These are phyloP conservation scores for Cladophialophora immunda DNA, from an alignment of 2,329 filamentous ascomycete genomes.

Conservation along the genomic window DNA sequence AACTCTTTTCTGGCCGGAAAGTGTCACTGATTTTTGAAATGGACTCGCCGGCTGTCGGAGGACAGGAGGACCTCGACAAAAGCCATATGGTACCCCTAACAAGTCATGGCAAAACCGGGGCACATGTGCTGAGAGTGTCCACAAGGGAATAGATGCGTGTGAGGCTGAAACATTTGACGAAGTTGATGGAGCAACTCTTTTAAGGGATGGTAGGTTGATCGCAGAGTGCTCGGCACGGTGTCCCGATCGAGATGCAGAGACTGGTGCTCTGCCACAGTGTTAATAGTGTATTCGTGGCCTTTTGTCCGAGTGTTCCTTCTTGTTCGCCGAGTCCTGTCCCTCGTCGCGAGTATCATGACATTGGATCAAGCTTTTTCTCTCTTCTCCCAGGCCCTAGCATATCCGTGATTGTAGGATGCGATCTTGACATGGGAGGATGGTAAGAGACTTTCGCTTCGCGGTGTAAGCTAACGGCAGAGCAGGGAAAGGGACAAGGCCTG, in stretches of 20 bases:
- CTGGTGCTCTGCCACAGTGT: background rate
- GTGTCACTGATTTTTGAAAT: too few species aligned
- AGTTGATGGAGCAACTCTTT: background rate
- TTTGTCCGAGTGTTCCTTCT: background rate
- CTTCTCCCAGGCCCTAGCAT: background rate
- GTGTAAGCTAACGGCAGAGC: background rate
- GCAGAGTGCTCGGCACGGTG: background rate
- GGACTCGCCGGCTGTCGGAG: background rate
- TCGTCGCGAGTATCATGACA: background rate
- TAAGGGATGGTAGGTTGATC: background rate
- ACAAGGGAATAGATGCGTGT: background rate
- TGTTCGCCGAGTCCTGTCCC: background rate
- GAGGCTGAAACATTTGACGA: slow-evolving; percentile 3
- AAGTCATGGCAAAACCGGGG: background rate
- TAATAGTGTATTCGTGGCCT: background rate
- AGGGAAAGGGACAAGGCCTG: background rate
- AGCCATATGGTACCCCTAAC: background rate
- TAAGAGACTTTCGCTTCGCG: background rate
- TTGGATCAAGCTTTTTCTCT: background rate
- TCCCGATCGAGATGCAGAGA: background rate
- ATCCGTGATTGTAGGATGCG: background rate
- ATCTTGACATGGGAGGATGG: background rate
- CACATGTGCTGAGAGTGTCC: background rate
- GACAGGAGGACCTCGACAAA: background rate
- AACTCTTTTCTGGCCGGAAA: too few species aligned